Percentiles rank a stretch among this genome's conserved stretches.
phyloP scores from a whole-genome alignment of 2,329 filamentous ascomycete species.

The Fusarium miscanthi region DNA sequence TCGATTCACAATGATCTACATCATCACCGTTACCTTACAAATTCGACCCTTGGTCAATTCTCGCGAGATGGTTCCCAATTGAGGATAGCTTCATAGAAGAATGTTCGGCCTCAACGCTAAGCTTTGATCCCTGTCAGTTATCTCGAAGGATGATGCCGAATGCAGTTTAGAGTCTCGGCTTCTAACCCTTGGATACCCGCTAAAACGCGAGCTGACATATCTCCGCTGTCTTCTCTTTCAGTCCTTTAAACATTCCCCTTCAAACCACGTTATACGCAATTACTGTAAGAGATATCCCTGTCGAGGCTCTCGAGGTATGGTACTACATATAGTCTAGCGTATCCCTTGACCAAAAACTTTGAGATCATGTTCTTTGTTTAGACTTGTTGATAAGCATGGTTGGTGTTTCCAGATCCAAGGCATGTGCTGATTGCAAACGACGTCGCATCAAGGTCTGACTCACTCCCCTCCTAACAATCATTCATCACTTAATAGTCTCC shows the following conservation, averaged over 20 bases:
- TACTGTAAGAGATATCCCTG: fast-evolving
- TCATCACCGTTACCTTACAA: slow-evolving; percentile 8
- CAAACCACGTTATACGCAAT: not conserved
- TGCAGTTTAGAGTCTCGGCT: not conserved
- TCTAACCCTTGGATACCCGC: not conserved
- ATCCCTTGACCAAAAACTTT: fast-evolving
- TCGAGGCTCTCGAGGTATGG: not conserved
- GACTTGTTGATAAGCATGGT: not conserved
- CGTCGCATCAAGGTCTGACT: slow-evolving; percentile 21
- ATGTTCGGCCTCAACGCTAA: not conserved
- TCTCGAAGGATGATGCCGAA: not conserved
- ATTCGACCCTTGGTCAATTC: not conserved
- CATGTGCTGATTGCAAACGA: slow-evolving; percentile 10
- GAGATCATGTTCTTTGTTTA: fast-evolving
- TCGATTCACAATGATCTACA: not conserved
- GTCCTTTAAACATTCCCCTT: not conserved
- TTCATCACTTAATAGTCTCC: fast-evolving
- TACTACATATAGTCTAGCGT: not conserved
- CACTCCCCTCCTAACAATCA: fast-evolving
- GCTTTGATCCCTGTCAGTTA: not conserved
- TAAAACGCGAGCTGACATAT: not conserved
- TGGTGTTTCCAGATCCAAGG: slow-evolving; percentile 12
- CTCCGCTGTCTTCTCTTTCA: not conserved
- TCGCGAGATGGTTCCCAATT: slow-evolving; percentile 15
- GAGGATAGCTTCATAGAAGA: fast-evolving